Evolutionary conservation across 371 early-diverging fungal species (phyloP).

Genomic region (Rhizopus microsporus): DNA sequence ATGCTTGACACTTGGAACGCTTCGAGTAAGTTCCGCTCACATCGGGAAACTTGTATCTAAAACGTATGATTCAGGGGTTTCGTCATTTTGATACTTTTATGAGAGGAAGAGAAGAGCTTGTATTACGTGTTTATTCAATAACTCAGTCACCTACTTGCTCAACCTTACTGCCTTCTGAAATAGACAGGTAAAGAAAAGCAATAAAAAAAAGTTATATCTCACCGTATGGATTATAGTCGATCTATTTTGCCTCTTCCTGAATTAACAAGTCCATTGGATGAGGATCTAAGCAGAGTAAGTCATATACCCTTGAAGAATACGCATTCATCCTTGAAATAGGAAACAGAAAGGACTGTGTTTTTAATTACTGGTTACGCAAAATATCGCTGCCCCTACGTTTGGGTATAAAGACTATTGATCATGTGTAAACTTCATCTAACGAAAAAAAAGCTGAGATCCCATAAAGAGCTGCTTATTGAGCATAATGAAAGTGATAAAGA

Average conservation of each 20-base stretch:
- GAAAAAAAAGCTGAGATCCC: conserved; percentile 52
- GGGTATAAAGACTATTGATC: conserved; percentile 41
- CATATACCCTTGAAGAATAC: conserved; percentile 11
- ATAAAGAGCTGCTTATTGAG: conserved; percentile 53
- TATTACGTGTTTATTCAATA: conserved; percentile 57
- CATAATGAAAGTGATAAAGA: conserved; percentile 39
- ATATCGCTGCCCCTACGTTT: conserved; percentile 82
- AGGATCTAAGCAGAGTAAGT: conserved; percentile 29
- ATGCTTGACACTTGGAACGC: conserved; percentile 42
- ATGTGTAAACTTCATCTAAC: background rate
- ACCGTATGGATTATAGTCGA: no score
- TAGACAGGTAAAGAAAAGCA: background rate
- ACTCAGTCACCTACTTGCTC: conserved; percentile 19
- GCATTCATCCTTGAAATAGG: conserved; percentile 30
- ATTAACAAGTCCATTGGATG: conserved; percentile 52
- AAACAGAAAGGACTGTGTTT: conserved; percentile 59
- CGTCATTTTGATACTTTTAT: conserved; percentile 71
- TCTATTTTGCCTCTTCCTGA: conserved; percentile 14
- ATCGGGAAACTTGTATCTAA: background rate
- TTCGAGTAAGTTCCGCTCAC: conserved; percentile 10
- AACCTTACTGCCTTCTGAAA: conserved; percentile 11
- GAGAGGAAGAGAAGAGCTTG: conserved; percentile 75
- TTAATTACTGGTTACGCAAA: conserved; percentile 76
- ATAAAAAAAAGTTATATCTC: no score
- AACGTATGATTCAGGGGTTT: conserved; percentile 62